Evolutionary conservation across 78 protist species (phyloP), one percentile per base, ranked within the genome.

Genomic region (Dictyostelium intermedium): DNA sequence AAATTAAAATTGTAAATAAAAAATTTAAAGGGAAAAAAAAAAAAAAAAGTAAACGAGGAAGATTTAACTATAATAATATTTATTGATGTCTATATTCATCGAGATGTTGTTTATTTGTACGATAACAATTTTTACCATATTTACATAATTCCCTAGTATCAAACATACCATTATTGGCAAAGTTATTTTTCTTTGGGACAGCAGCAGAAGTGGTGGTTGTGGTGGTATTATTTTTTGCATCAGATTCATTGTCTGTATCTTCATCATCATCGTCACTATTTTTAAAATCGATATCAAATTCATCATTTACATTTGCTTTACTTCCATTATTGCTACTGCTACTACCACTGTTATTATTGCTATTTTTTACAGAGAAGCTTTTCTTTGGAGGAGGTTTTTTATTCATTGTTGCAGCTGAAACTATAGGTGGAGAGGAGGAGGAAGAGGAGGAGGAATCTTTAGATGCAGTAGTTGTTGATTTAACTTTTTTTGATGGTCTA

Each of bases 121-220:
- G 79, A 81, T 93, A 93, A 35, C 96, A 93, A 37, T 25, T 32
- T 25, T 47, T 81, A 32, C 70, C 96, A 37, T 87, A 93, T 73
- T 74, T 53, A 74, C 96, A 93, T 35, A 87, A 6, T 45, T 72
- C 61, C 25, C 83, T 80, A 6, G 78, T 41, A 78, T 73, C 76
- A 30, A 72, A 47, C 16, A 32, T 60, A 53, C n/a, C 66, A 61
- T 79, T 34, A 32, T n/a, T 20, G 9, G 9, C 56, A 76, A 30
- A 39, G 7, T 76, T 39, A 9, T 14, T 76, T 39, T 72, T 72
- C 43, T 72, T 72, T 72, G 37, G 23, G 1, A 8, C 39, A 25
- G 63, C 14, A 7, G 16, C 1, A 10, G 16, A 5, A 0, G 34
- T 61, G 11, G 45, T 34, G 20, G 20, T 6, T 13, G 79, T 6